Percentiles rank a stretch among this genome's conserved stretches.
phyloP scores from a whole-genome alignment of 371 early-diverging fungal species.

The Saksenaea oblongispora region DNA sequence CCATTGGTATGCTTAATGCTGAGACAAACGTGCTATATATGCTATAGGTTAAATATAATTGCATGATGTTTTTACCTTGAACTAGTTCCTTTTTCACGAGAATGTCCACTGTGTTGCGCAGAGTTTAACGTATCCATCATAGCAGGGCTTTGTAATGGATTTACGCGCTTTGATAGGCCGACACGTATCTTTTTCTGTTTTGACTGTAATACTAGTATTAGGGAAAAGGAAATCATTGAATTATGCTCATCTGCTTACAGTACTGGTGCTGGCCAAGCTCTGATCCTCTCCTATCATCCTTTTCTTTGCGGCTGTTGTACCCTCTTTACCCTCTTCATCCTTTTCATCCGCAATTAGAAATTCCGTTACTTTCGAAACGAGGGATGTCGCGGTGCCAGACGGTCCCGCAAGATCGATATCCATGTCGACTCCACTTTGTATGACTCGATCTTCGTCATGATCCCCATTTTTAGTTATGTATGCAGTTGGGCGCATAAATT shows the following conservation, averaged over 20 bases:
- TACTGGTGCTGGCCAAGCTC: not conserved
- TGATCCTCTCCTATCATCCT: not conserved
- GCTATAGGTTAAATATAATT: too few relatives aligned
- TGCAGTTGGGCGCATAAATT: not conserved
- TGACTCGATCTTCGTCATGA: not conserved
- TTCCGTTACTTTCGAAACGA: too few relatives aligned
- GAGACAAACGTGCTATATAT: not conserved
- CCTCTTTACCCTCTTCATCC: not conserved
- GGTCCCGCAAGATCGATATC: not conserved
- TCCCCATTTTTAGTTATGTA: not conserved
- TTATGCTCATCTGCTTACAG: not conserved
- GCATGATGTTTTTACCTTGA: too few relatives aligned
- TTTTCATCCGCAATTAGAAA: too few relatives aligned
- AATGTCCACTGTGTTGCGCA: not conserved
- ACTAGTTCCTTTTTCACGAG: not conserved
- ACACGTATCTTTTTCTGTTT: conserved; percentile 24
- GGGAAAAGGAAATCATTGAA: not conserved
- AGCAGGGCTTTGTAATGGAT: not conserved
- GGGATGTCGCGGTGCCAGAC: not conserved
- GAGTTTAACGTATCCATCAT: not conserved
- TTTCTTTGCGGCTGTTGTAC: not conserved
- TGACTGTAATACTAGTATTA: not conserved
- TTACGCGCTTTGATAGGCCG: conserved; percentile 31
- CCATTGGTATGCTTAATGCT: too few relatives aligned
- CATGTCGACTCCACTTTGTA: not conserved